Evolutionary conservation across 2,329 filamentous ascomycete genomes (phyloP).

Genomic region (Cucurbitaria berberidis): DNA sequence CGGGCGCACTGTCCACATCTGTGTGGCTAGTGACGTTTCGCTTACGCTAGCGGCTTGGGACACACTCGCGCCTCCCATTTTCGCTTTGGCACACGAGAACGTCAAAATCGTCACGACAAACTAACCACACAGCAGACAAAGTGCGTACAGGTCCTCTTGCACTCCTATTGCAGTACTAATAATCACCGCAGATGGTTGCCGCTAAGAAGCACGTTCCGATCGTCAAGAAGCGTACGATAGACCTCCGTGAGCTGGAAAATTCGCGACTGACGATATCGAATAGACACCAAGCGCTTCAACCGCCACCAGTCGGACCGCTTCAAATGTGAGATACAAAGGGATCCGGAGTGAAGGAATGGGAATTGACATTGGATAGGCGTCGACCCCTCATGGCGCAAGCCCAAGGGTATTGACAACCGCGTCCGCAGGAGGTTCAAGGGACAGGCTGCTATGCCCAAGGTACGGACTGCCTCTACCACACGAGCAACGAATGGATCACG

Average conservation of each 20-base stretch:
- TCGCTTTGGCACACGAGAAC: slow-evolving; percentile 13
- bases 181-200: slow-evolving; percentile 80
- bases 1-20: slow-evolving; percentile 9
- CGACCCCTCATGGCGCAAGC: slow-evolving; percentile 93
- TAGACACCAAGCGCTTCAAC: slow-evolving; percentile 92
- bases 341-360: slow-evolving; percentile 12
- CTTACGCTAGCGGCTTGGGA: slow-evolving; percentile 34
- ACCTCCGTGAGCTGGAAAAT: slow-evolving; percentile 30
- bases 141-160: slow-evolving; percentile 31
- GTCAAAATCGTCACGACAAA: slow-evolving; percentile 29
- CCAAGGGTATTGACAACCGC: slow-evolving; percentile 99
- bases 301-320: slow-evolving; percentile 98
- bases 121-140: slow-evolving; percentile 48
- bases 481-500: background rate
- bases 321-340: slow-evolving; percentile 65
- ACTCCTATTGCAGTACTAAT: slow-evolving; percentile 29
- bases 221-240: slow-evolving; percentile 98
- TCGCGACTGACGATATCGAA: slow-evolving; percentile 43
- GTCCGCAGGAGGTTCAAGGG: slow-evolving; percentile 98
- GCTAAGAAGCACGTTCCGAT: slow-evolving; percentile 99
- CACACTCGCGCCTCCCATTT: slow-evolving; percentile 24
- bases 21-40: slow-evolving; percentile 25
- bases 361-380: slow-evolving; percentile 58
- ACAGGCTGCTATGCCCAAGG: slow-evolving; percentile 95
- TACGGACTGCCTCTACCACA: slow-evolving; percentile 59